Evolutionary conservation across 805 yeast genomes (phyloP), one percentile per base, ranked within the genome.

Genomic region (Isabelozyma heimii): DNA sequence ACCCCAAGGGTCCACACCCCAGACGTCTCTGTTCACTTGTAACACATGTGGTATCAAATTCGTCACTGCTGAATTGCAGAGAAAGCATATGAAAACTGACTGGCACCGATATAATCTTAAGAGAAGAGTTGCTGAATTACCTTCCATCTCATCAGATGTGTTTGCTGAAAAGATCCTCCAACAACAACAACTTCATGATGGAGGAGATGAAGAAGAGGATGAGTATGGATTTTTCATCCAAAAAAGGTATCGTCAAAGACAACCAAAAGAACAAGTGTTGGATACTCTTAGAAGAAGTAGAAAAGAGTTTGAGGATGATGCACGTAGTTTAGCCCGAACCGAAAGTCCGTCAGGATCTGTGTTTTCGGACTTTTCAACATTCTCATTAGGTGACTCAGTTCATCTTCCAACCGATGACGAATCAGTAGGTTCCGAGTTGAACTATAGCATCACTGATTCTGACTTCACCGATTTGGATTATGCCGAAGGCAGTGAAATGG

Each of bases 161-260:
- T 87, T 87, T 66, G 88, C 87, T 16, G 87, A 85, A 55, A 87
- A 89, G 62, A 86, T 87, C 33, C 61, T 73, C 44, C 39, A 47
- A 10, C 60, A 54, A 27, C 66, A 60, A 48, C 27, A 45, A 9
- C 37, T 45, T n/a, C 45, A 37, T 8, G 59, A 52, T 4, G 52
- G 46, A 30, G 52, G 49, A 9, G 57, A 57, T 12, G 61, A 53
- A 2, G 61, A 66, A 41, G 84, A 78, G 49, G 85, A 80, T 59
- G 86, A 82, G 51, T 78, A 66, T 60, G 86, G 87, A 0, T 82
- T 82, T 59, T 62, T 60, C 42, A 61, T 79, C 4, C 63, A 62
- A 46, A 57, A 62, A 48, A 44, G 33, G 49, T 15, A 16, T 5
- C 27, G 42, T 17, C 42, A 20, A 13, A 28, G 39, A 42, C 43